Evolutionary conservation across 2,329 filamentous ascomycete genomes (phyloP).

Genomic region (Apiospora koreana): DNA sequence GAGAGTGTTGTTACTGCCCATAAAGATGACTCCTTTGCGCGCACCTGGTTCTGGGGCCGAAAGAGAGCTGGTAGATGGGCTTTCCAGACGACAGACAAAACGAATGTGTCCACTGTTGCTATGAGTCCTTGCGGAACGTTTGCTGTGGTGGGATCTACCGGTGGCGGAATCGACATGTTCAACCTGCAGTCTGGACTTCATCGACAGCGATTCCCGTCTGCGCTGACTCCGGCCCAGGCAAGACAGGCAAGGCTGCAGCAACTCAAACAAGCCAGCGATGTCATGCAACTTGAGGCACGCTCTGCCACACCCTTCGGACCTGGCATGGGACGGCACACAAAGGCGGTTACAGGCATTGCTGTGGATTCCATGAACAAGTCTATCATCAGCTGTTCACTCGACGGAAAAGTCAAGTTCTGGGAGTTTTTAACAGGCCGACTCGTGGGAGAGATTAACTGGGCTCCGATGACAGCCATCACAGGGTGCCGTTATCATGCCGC

Average conservation of each 20-base stretch:
- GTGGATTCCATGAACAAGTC: constrained; percentile 88
- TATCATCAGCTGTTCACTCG: constrained; percentile 82
- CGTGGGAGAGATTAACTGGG: constrained; percentile 80
- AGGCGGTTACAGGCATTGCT: constrained; percentile 80
- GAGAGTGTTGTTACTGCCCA: constrained; percentile 96
- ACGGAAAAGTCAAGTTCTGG: constrained; percentile 98
- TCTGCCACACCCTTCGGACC: constrained; percentile 43
- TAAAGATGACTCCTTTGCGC: constrained; percentile 77
- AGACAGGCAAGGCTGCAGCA: constrained; percentile 72
- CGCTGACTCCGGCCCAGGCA: constrained; percentile 75
- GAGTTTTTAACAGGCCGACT: constrained; percentile 84
- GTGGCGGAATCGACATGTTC: constrained; percentile 88
- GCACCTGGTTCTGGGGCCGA: constrained; percentile 98
- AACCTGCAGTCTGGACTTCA: constrained; percentile 93
- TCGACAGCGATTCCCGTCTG: constrained; percentile 83
- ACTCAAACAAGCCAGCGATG: constrained; percentile 57
- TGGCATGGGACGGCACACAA: constrained; percentile 73
- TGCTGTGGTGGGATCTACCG: constrained; percentile 82
- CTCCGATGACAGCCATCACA: constrained; percentile 73
- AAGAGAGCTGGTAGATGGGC: constrained; percentile 93
- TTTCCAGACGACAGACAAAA: constrained; percentile 80
- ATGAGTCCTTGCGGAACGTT: constrained; percentile 94
- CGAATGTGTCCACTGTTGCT: constrained; percentile 82
- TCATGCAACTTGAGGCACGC: constrained; percentile 54
- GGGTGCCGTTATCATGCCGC: constrained; percentile 78